Percentiles rank a stretch among this genome's conserved stretches.
These are phyloP conservation scores for Arabidopsis thaliana DNA, from an alignment of 345 rosid genomes.

Conservation along the genomic window DNA sequence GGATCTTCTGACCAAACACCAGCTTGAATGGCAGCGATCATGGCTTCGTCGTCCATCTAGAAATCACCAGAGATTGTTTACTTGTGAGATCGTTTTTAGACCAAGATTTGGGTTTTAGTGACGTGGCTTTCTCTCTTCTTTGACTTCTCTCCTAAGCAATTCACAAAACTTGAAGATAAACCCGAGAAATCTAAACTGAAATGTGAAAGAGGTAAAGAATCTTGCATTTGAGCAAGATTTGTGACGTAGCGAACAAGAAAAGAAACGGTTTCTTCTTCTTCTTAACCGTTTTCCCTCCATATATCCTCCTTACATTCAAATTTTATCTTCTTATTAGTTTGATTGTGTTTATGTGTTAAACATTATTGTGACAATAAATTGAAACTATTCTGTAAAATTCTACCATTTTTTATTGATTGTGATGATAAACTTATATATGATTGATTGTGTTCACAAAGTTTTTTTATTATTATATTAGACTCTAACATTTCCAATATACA, in stretches of 20 bases:
- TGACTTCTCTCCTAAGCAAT: not conserved
- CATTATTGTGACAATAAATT: too few relatives aligned
- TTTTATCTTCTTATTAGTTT: too few relatives aligned
- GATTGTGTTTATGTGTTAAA: too few relatives aligned
- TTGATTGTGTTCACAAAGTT: too few relatives aligned
- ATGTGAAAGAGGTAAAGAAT: not conserved
- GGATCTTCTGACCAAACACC: not conserved
- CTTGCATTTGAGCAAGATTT: not conserved
- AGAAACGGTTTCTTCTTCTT: not conserved
- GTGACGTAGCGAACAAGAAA: not conserved
- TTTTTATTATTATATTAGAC: not conserved
- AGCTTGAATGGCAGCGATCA: too few relatives aligned
- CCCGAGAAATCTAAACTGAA: not conserved
- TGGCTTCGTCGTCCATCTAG: too few relatives aligned
- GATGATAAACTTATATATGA: too few relatives aligned
- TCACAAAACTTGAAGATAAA: not conserved
- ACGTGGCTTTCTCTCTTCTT: not conserved
- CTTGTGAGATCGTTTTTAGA: not conserved
- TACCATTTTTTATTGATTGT: too few relatives aligned
- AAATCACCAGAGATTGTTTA: too few relatives aligned
- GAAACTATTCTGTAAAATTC: too few relatives aligned
- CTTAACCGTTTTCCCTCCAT: too few relatives aligned
- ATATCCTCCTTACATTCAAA: too few relatives aligned
- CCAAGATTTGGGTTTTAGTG: not conserved
- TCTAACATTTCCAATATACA: constrained; percentile 19